Conservation (phyloP, 2,329 filamentous ascomycete genomes). For the Fusarium denticulatum region DNA sequence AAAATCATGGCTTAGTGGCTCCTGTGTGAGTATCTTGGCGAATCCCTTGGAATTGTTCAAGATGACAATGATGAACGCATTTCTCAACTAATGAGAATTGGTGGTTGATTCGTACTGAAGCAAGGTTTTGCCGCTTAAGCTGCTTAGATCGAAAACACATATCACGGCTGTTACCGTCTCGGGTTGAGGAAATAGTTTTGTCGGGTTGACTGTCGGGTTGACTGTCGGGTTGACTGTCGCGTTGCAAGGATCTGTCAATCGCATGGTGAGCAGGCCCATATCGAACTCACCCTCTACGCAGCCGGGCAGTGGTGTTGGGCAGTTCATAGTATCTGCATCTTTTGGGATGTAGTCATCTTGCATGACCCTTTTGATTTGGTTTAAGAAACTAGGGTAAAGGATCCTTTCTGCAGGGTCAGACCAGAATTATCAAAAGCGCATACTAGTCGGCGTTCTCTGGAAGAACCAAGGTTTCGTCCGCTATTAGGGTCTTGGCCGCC, state of each 20-base stretch:
- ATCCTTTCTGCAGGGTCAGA: too few relatives aligned
- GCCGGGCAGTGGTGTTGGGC: not conserved
- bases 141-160: not conserved
- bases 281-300: not conserved
- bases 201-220: accelerated
- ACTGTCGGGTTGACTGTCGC: too few relatives aligned
- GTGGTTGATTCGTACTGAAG: not conserved
- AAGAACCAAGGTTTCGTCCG: not conserved
- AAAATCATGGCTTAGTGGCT: not conserved
- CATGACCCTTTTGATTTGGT: not conserved
- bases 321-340: not conserved
- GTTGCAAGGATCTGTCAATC: not conserved
- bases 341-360: accelerated
- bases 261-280: not conserved
- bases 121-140: accelerated
- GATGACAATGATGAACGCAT: not conserved
- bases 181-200: not conserved
- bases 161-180: not conserved
- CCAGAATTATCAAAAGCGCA: not conserved
- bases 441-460: not conserved
- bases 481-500: not conserved
- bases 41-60: not conserved
- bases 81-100: not conserved
- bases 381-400: not conserved
- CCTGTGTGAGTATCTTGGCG: not conserved